These are phyloP conservation scores for Chromosphaera perkinsii DNA, from an alignment of 208 protist genomes.

Conservation along the genomic window DNA sequence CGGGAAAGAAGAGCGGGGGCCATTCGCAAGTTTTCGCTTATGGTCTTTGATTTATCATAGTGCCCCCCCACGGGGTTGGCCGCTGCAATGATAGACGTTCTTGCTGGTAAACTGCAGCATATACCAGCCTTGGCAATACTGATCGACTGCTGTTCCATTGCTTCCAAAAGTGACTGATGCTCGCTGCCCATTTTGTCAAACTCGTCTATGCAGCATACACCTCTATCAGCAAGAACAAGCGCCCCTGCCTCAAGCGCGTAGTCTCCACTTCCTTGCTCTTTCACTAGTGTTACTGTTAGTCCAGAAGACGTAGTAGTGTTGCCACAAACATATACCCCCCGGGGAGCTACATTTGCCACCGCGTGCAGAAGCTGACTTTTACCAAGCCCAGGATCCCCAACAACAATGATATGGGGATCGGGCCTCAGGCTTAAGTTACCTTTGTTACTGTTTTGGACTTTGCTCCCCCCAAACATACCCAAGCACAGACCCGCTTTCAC, in stretches of 20 bases:
- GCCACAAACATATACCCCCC: conserved; percentile 93
- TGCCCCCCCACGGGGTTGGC: conserved; percentile 53
- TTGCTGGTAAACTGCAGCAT: conserved; percentile 89
- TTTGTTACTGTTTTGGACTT: conserved; percentile 17
- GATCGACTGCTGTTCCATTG: conserved; percentile 98
- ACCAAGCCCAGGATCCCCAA: conserved; percentile 89
- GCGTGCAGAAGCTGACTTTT: conserved; percentile 86
- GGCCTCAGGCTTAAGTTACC: conserved; percentile 6
- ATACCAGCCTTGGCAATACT: conserved; percentile 96
- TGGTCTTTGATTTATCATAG: conserved; percentile 78
- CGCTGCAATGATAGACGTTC: conserved; percentile 91
- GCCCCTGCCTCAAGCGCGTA: conserved; percentile 94
- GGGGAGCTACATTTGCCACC: conserved; percentile 75
- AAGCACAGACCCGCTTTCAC: conserved; percentile 75
- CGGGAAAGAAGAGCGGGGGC: conserved; percentile 86
- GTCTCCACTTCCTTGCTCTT: conserved; percentile 68
- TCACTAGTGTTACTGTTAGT: conserved; percentile 88
- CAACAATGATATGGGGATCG: conserved; percentile 89
- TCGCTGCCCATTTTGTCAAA: conserved; percentile 97
- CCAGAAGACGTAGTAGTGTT: conserved; percentile 92
- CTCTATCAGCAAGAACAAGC: conserved; percentile 92
- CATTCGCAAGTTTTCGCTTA: conserved; percentile 90
- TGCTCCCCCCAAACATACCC: conserved; percentile 69
- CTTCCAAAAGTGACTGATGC: conserved; percentile 95
- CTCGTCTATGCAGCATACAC: conserved; percentile 98